Conservation (phyloP, 148 eudicot genomes). For the Drosera capensis region DNA sequence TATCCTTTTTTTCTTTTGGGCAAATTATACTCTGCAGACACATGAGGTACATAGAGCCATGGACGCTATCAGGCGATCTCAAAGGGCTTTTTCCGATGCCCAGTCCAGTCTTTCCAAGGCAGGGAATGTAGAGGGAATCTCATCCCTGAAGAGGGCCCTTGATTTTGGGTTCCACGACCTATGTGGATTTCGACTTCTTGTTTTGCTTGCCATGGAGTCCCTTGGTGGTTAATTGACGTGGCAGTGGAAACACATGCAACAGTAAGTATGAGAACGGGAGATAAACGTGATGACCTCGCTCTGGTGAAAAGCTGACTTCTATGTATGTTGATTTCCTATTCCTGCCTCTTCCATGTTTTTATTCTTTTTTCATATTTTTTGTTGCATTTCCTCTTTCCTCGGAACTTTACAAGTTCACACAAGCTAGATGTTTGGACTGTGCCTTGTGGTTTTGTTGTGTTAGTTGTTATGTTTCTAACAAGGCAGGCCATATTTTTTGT, state of each 20-base stretch:
- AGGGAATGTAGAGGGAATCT: constrained; percentile 22
- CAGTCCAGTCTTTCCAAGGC: constrained; percentile 13
- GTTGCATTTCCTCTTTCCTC: background rate
- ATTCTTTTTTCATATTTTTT: background rate
- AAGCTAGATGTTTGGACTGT: background rate
- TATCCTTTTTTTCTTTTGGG: background rate
- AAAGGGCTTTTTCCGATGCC: constrained; percentile 23
- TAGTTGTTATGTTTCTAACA: too few relatives aligned
- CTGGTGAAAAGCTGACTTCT: background rate
- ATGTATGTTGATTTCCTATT: background rate
- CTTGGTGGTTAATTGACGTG: constrained; percentile 8
- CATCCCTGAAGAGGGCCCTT: constrained; percentile 22
- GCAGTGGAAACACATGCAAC: background rate
- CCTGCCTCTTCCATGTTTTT: background rate
- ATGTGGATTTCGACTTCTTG: constrained; percentile 21
- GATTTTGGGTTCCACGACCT: constrained; percentile 44
- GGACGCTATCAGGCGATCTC: constrained; percentile 33
- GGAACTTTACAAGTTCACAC: background rate
- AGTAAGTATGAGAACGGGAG: too few relatives aligned
- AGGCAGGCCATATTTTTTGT: too few relatives aligned
- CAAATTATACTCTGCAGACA: constrained; percentile 15
- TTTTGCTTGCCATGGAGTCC: constrained; percentile 28
- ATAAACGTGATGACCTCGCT: too few relatives aligned
- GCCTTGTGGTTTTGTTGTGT: too few relatives aligned
- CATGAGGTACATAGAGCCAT: constrained; percentile 24